A percentile compares a stretch with the other conserved stretches of the same genome.
Evolutionary conservation across 768 basidiomycete species (phyloP).

Genomic region (Collybia sp.): DNA sequence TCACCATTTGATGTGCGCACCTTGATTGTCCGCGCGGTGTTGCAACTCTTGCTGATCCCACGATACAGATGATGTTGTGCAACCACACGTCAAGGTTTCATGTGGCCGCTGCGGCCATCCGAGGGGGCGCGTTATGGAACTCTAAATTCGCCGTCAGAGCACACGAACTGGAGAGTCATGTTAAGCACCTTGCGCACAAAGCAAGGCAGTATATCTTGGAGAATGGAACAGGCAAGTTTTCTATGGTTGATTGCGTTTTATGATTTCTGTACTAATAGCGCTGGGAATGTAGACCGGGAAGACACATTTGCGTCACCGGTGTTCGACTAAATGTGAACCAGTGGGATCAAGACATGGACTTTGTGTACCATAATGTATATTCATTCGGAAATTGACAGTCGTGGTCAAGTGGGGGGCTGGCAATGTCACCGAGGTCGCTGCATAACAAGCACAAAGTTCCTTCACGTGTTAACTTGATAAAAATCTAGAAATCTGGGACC

Average conservation of each 20-base stretch:
- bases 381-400: no score
- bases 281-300: slow-evolving; percentile 29
- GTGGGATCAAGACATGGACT: no score
- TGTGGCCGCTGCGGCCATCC: slow-evolving; percentile 57
- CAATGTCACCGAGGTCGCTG: no score
- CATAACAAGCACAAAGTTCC: not conserved
- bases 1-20: slow-evolving; percentile 68
- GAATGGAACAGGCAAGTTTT: slow-evolving; percentile 47
- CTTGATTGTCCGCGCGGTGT: slow-evolving; percentile 2
- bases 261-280: not conserved
- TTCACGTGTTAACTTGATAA: no score
- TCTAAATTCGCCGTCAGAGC: slow-evolving; percentile 49
- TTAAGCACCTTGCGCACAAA: slow-evolving; percentile 58
- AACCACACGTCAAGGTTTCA: slow-evolving; percentile 67
- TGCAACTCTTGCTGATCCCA: not conserved
- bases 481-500: no score
- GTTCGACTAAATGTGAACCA: slow-evolving; percentile 25
- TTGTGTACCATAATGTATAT: no score
- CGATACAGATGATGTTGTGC: slow-evolving; percentile 65
- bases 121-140: slow-evolving; percentile 48
- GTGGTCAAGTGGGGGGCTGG: no score
- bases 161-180: slow-evolving; percentile 49
- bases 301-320: slow-evolving; percentile 42
- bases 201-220: slow-evolving; percentile 58
- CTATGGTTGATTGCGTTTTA: not conserved